phyloP scores from a whole-genome alignment of 176 grass and related monocot species.

The Guadua angustifolia region DNA sequence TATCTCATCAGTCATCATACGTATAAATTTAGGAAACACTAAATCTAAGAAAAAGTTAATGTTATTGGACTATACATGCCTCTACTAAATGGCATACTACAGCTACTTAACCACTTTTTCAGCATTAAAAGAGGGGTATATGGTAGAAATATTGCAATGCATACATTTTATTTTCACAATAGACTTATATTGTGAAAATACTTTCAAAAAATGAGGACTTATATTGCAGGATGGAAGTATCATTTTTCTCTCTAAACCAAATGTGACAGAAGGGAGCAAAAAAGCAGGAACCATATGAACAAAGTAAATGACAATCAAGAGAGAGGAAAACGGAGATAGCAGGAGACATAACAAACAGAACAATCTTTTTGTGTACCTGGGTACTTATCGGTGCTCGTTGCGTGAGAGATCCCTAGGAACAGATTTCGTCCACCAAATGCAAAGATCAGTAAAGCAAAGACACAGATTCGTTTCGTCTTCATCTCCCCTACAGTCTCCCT shows the following conservation, averaged over 20 bases:
- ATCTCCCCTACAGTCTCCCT: neutral
- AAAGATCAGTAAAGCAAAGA: constrained; percentile 28
- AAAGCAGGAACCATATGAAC: neutral
- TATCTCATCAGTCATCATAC: too few species aligned
- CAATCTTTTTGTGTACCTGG: constrained; percentile 3
- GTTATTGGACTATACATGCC: too few species aligned
- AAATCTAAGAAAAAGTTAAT: too few species aligned
- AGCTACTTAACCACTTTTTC: too few species aligned
- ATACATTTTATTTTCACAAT: too few species aligned
- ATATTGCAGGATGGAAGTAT: neutral
- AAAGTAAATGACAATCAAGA: constrained; percentile 19
- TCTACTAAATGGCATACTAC: too few species aligned
- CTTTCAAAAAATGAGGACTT: too few species aligned
- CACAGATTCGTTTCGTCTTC: constrained; percentile 7
- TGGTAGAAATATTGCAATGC: too few species aligned
- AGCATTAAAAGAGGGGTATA: too few species aligned
- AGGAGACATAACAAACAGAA: neutral
- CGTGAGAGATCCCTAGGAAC: neutral
- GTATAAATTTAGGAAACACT: too few species aligned
- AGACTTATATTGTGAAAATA: too few species aligned
- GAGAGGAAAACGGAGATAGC: neutral
- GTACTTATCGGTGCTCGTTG: neutral
- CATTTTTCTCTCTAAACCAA: neutral
- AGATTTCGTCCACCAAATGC: constrained; percentile 31
- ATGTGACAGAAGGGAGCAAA: neutral